Conservation (phyloP, 495 filamentous ascomycete genomes). For the Aspergillus avenaceus region DNA sequence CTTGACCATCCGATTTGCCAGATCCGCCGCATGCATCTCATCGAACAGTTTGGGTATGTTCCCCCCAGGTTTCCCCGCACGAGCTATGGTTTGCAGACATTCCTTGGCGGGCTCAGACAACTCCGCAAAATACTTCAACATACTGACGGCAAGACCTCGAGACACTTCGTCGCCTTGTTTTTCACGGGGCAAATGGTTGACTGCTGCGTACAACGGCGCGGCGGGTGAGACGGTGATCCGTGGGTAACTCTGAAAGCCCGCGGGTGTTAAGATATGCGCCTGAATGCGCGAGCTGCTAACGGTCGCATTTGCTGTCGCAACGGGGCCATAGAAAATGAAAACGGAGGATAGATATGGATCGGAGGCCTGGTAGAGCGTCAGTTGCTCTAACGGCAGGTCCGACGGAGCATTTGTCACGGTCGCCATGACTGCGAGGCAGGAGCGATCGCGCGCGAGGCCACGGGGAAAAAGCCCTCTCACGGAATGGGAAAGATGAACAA, state of each 20-base stretch:
- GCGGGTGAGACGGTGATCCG: conserved; percentile 89
- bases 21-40: conserved; percentile 86
- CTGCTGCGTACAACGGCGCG: conserved; percentile 90
- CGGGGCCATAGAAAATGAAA: conserved; percentile 80
- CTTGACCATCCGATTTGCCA: conserved; percentile 76
- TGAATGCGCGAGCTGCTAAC: conserved; percentile 88
- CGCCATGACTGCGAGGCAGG: conserved; percentile 32
- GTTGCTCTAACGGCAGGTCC: conserved; percentile 65
- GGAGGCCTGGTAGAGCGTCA: conserved; percentile 76
- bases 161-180: conserved; percentile 90
- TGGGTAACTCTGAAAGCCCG: conserved; percentile 81
- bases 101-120: conserved; percentile 72
- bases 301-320: conserved; percentile 77
- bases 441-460: conserved; percentile 7
- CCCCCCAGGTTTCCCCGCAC: conserved; percentile 26
- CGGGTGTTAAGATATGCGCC: conserved; percentile 83
- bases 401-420: conserved; percentile 27
- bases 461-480: conserved; percentile 1
- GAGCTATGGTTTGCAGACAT: conserved; percentile 35
- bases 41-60: conserved; percentile 67
- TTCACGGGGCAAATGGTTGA: conserved; percentile 86
- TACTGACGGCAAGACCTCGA: conserved; percentile 82
- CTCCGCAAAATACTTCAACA: conserved; percentile 90
- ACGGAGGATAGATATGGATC: conserved; percentile 74
- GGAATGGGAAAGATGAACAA: neutral